Conservation (phyloP, 495 filamentous ascomycete genomes). For the Penicillium bovifimosum region DNA sequence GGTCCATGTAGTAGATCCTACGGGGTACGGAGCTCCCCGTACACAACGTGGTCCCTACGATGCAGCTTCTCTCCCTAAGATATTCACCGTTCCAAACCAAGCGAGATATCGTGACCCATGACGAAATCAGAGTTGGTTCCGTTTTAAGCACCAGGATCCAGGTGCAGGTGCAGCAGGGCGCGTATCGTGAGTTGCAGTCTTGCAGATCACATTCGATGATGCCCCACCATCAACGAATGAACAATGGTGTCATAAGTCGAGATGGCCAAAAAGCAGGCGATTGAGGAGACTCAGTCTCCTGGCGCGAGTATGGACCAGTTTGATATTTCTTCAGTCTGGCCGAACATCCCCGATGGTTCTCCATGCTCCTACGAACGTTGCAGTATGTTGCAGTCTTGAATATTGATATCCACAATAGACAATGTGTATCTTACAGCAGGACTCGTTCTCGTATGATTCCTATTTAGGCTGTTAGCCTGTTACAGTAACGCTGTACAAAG, state of each 20-base stretch:
- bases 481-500: not conserved
- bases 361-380: not conserved
- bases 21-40: not conserved
- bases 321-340: slow-evolving; percentile 9
- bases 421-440: not conserved
- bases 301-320: not conserved
- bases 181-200: slow-evolving; percentile 9
- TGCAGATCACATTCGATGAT: not conserved
- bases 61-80: not conserved
- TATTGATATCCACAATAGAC: too few relatives aligned
- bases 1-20: too few relatives aligned
- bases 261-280: not conserved
- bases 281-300: not conserved
- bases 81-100: not conserved
- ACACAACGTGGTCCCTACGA: slow-evolving; percentile 1
- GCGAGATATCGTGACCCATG: not conserved
- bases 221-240: not conserved
- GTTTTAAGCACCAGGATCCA: slow-evolving; percentile 13
- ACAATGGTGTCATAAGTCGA: not conserved
- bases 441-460: not conserved
- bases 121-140: not conserved
- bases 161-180: slow-evolving; percentile 20
- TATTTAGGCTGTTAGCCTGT: not conserved
- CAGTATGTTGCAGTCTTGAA: not conserved
- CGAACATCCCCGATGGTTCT: slow-evolving; percentile 7